A percentile compares a stretch with the other conserved stretches of the same genome.
Conservation (phyloP, 2,329 filamentous ascomycete species). For the Neofusicoccum sp. region DNA sequence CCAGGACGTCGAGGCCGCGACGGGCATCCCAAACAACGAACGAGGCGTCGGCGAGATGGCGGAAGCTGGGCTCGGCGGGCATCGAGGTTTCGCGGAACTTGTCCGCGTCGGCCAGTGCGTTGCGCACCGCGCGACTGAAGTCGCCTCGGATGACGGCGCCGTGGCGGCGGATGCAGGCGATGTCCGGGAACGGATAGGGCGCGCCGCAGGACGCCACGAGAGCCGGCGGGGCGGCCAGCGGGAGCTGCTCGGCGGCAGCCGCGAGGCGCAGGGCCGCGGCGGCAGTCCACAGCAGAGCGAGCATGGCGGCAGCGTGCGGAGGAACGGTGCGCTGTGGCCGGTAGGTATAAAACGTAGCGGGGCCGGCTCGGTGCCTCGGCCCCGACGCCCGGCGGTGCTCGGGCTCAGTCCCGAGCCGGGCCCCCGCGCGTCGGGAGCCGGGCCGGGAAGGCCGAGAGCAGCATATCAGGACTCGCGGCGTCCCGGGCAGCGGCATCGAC, state of each 20-base stretch:
- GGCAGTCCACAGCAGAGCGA: neutral
- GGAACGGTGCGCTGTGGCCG: too few relatives aligned
- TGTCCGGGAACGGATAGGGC: neutral
- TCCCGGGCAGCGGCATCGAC: neutral
- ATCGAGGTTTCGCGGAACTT: neutral
- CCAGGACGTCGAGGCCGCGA: constrained; percentile 23
- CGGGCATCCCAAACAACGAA: constrained; percentile 29
- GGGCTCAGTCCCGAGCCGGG: too few relatives aligned
- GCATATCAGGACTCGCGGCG: too few relatives aligned
- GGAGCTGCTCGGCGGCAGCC: too few relatives aligned
- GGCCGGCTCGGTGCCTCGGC: too few relatives aligned
- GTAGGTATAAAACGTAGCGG: too few relatives aligned
- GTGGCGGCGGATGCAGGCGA: neutral
- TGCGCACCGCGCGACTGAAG: neutral
- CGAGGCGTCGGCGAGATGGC: constrained; percentile 21
- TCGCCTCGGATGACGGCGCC: neutral
- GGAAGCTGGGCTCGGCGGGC: constrained; percentile 23
- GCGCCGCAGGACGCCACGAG: neutral
- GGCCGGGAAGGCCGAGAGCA: too few relatives aligned
- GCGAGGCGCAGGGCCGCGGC: neutral
- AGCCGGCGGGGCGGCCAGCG: too few relatives aligned
- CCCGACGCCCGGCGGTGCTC: too few relatives aligned
- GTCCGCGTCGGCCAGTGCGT: neutral
- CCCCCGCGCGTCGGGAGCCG: too few relatives aligned
- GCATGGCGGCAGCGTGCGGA: neutral